phyloP scores from a whole-genome alignment of 495 filamentous ascomycete genomes.

The Tuber aestivum region DNA sequence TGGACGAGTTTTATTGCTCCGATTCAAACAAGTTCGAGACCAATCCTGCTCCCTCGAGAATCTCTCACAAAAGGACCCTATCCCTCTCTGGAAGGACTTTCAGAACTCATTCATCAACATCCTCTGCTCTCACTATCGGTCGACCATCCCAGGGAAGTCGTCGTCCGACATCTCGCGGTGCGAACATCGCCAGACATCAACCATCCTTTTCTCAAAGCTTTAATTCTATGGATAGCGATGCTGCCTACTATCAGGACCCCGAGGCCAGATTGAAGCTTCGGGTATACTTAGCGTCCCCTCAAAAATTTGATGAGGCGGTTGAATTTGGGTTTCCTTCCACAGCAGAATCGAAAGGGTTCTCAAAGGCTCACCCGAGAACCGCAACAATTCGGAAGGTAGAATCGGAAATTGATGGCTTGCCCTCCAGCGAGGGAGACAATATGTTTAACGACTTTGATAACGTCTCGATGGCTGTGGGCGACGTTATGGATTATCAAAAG shows the following conservation, averaged over 20 bases:
- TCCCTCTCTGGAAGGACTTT: conserved; percentile 35
- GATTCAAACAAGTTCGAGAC: conserved; percentile 25
- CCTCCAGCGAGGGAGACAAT: conserved; percentile 19
- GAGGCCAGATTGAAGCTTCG: conserved; percentile 81
- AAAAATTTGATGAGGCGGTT: conserved; percentile 92
- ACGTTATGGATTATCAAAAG: conserved; percentile 25
- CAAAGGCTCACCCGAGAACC: conserved; percentile 29
- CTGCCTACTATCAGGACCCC: conserved; percentile 83
- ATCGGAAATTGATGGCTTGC: conserved; percentile 28
- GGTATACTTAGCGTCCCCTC: conserved; percentile 81
- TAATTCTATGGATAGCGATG: conserved; percentile 60
- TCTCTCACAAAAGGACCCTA: conserved; percentile 23
- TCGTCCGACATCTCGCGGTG: conserved; percentile 41
- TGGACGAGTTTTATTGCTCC: conserved; percentile 43
- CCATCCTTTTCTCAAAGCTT: conserved; percentile 32
- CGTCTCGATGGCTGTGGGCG: conserved; percentile 14
- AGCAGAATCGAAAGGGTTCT: conserved; percentile 42
- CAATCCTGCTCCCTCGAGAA: conserved; percentile 22
- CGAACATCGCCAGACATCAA: conserved; percentile 39
- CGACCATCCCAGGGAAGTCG: conserved; percentile 26
- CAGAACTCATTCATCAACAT: conserved; percentile 33
- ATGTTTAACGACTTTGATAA: conserved; percentile 28
- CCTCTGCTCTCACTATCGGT: conserved; percentile 16
- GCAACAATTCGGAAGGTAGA: conserved; percentile 34
- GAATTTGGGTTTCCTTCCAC: conserved; percentile 84